A percentile compares a stretch with the other conserved stretches of the same genome.
Evolutionary conservation across 768 basidiomycete genomes (phyloP).

Genomic region (Mycena olivaceomarginata): DNA sequence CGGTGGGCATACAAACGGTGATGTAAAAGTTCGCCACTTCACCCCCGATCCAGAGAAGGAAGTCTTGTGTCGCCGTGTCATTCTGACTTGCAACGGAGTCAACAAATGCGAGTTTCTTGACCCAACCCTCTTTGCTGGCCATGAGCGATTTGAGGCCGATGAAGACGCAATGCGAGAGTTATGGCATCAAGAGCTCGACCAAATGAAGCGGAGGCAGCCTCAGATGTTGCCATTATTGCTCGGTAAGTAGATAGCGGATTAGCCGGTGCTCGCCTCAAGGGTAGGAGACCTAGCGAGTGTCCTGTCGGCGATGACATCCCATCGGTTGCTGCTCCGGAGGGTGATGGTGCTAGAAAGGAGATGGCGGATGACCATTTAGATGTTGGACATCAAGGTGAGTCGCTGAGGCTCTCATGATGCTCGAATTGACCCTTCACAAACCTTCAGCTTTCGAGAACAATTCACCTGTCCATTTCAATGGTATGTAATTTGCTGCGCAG

Average conservation of each 20-base stretch:
- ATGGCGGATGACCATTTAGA: too few relatives aligned
- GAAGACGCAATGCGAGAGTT: background rate
- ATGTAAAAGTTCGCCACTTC: background rate
- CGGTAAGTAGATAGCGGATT: background rate
- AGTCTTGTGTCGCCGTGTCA: background rate
- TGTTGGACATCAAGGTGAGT: too few relatives aligned
- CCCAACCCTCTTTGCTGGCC: constrained; percentile 6
- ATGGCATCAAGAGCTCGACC: constrained; percentile 9
- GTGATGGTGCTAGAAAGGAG: background rate
- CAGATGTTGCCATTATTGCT: background rate
- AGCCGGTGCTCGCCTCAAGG: background rate
- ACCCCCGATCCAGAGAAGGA: background rate
- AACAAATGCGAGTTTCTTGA: constrained; percentile 17
- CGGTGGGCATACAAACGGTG: background rate
- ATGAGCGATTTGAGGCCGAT: constrained; percentile 30
- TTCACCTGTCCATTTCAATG: too few relatives aligned
- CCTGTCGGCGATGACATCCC: background rate
- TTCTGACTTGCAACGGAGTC: constrained; percentile 22
- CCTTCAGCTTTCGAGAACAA: too few relatives aligned
- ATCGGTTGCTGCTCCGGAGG: background rate
- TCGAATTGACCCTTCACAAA: too few relatives aligned
- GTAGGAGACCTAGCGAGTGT: background rate
- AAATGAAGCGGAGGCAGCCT: constrained; percentile 33
- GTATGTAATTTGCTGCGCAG: too few relatives aligned
- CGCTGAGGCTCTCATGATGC: too few relatives aligned